Evolutionary conservation across 2,329 filamentous ascomycete genomes (phyloP), one percentile per base, ranked within the genome.

Genomic region (Phialemoniopsis sp.): DNA sequence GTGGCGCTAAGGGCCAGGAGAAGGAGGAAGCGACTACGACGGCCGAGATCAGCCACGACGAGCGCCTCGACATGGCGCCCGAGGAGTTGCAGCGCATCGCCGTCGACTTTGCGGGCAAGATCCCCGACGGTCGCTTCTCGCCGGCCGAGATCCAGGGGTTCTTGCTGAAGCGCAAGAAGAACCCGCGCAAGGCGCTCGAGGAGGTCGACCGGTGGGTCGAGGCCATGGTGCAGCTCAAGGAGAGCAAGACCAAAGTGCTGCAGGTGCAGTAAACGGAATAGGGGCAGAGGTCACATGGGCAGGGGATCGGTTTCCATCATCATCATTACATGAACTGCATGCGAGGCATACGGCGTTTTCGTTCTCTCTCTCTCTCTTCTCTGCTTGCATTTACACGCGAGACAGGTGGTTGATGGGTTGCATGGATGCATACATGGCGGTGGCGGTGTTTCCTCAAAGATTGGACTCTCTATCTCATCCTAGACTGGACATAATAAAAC

Each of bases 111-210:
- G 68, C 72, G 2, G 47, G 58, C 3, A 62, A 67, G 38, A 70
- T 85, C n/a, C 75, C 76, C 1, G 59, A 67, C n/a, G 61, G 58
- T 3, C 56, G 60, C 32, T 72, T 82, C 44, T 73, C 68, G 17
- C 78, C 80, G 0, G 81, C 81, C 0, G 74, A 83, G 56, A 74
- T 85, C 32, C 80, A 84, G 54, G 80, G 79, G 0, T 85, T 81
- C 55, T 51, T 85, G 42, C 60, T 84, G 34, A 80, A 78, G 58
- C 62, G 77, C 32, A 84, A 82, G 61, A 76, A 73, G 60, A 66
- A 70, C 29, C 79, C 80, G 7, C 60, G 63, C 9, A 64, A 67
- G 48, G 80, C 81, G 3, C 53, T 81, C 28, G 59, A 62, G 15
- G 75, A 81, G 51, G 71, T 70, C 3, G 62, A 63, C 3, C 58